Conservation (phyloP, 148 eudicot genomes). For the Rhododendron henanense region DNA sequence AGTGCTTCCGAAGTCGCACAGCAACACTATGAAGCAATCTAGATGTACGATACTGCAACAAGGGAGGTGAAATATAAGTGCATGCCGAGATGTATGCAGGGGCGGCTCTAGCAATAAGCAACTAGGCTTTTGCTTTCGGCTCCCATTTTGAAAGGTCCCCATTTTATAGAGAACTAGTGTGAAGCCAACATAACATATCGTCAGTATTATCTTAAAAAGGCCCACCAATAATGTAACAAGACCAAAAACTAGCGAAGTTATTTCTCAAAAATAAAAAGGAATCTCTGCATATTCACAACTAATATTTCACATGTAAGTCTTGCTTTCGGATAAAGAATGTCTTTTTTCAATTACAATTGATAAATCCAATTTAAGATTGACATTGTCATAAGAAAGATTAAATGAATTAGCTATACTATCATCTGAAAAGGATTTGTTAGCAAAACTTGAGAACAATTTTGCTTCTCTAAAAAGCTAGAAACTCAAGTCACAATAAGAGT, state of each 20-base stretch:
- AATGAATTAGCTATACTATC: neutral
- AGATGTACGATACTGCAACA: slow-evolving; percentile 87
- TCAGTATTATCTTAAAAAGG: neutral
- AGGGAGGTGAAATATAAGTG: neutral
- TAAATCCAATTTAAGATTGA: neutral
- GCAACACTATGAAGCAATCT: slow-evolving; percentile 92
- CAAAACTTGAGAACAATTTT: neutral
- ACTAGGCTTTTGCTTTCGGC: neutral
- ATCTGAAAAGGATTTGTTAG: neutral
- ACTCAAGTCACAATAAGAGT: neutral
- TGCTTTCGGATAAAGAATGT: neutral
- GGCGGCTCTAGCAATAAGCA: neutral
- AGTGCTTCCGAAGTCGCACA: slow-evolving; percentile 75
- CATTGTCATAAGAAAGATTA: neutral
- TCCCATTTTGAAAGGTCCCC: neutral
- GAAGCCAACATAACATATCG: neutral
- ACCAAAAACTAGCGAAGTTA: neutral
- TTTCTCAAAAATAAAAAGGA: neutral
- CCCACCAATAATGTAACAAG: neutral
- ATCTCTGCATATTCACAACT: neutral
- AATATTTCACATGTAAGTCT: neutral
- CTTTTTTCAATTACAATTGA: neutral
- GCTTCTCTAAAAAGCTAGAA: neutral
- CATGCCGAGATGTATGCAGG: neutral
- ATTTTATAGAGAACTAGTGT: neutral